Conservation (phyloP, 1,284 basidiomycete genomes). For the Microbotryomycetes sp. region DNA sequence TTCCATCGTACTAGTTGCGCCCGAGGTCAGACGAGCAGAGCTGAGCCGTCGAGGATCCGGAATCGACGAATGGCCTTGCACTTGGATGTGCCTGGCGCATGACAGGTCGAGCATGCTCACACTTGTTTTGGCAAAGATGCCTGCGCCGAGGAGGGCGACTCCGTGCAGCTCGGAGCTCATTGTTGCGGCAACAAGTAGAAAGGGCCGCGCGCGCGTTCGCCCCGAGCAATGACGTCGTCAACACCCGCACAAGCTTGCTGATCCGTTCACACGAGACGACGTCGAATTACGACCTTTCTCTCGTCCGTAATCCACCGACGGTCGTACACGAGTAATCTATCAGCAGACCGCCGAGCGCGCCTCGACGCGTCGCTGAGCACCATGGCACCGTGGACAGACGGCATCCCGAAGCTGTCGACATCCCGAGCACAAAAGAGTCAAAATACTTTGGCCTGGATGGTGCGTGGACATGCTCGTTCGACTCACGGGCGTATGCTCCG, state of each 20-base stretch:
- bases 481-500: neutral
- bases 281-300: too few species aligned
- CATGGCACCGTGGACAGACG: neutral
- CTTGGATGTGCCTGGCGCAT: too few species aligned
- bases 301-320: too few species aligned
- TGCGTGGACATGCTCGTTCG: neutral
- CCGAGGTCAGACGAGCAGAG: too few species aligned
- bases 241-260: too few species aligned
- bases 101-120: too few species aligned
- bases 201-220: neutral
- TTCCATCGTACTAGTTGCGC: too few species aligned
- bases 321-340: too few species aligned
- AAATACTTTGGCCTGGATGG: neutral
- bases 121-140: conserved; percentile 17
- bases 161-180: neutral
- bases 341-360: too few species aligned
- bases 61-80: too few species aligned
- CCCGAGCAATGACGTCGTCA: neutral
- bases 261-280: neutral
- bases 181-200: neutral
- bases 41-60: too few species aligned
- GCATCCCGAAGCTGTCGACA: neutral
- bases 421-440: neutral
- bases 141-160: conserved; percentile 19
- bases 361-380: neutral